Base-by-base conservation (phyloP, 805 yeast genomes). In the Yarrowia keelungensis region DNA sequence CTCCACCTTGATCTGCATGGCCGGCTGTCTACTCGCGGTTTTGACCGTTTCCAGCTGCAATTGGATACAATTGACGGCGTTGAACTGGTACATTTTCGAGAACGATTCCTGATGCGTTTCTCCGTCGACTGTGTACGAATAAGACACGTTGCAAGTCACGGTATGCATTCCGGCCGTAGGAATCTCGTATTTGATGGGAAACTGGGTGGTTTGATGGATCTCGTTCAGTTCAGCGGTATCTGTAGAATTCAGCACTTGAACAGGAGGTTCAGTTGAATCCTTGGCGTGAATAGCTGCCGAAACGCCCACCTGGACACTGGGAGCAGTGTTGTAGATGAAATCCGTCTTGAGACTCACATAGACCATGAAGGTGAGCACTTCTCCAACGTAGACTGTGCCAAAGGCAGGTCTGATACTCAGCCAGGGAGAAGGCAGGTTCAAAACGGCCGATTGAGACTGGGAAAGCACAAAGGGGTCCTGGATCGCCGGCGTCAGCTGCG, bases 361-460 rank as follows among this genome's bases (percentile, higher is more conserved):
- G 16, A 76, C 56, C 51, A 77, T 61, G 62, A 76, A 72, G 2
- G 70, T 50, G 68, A 76, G 74, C 70, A 72, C 72, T 69, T 77
- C 80, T 16, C 80, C 80, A 0, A 74, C 76, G 65, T 74, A 76
- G 38, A 74, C 75, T 1, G 71, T 70, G 26, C 76, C 76, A 64
- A 73, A 69, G n/a, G 72, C 38, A n/a, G 71, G 56, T 2, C 79
- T 76, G 51, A 59, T 59, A 5, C 65, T 59, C 19, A 59, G 65
- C 65, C 65, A 59, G 14, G 65, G 65, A 3, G 65, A 59, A 7
- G 65, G 65, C 19, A 59, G 51, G 42, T 59, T 59, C 19, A 59
- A 10, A 35, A 41, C 49, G 45, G 47, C 56, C 38, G 67, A 69
- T 45, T 62, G 67, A 22, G 42, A 19, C 46, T 26, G 45, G 7